A percentile compares a stretch with the other conserved stretches of the same genome.
These are phyloP conservation scores for Helminthosporium solani DNA, from an alignment of 2,329 filamentous ascomycete genomes.

Conservation along the genomic window DNA sequence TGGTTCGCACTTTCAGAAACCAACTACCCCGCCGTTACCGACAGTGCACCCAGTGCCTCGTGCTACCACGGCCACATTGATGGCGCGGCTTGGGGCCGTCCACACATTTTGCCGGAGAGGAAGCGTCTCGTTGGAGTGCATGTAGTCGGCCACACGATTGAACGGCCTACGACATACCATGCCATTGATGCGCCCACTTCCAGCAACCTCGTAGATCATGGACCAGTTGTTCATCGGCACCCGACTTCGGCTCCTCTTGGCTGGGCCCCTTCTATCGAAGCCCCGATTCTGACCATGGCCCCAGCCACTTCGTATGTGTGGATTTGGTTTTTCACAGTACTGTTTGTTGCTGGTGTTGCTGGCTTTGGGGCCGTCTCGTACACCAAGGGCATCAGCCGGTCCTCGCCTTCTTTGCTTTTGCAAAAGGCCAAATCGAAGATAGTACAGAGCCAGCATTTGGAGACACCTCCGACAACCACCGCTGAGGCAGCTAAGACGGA, in stretches of 20 bases:
- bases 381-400: constrained; percentile 7
- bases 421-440: not conserved
- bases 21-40: constrained; percentile 81
- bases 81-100: constrained; percentile 27
- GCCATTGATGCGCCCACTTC: constrained; percentile 29
- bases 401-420: not conserved
- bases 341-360: constrained; percentile 13
- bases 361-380: constrained; percentile 16
- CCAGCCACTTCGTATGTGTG: constrained; percentile 5
- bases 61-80: constrained; percentile 50
- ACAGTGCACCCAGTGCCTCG: constrained; percentile 60
- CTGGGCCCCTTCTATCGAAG: constrained; percentile 17
- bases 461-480: not conserved
- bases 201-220: constrained; percentile 19
- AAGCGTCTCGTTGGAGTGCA: constrained; percentile 45
- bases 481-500: not conserved
- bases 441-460: not conserved
- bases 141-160: constrained; percentile 30
- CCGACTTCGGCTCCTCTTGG: not conserved
- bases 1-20: constrained; percentile 93
- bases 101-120: constrained; percentile 32
- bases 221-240: constrained; percentile 20
- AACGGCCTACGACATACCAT: constrained; percentile 19
- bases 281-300: constrained; percentile 19
- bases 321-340: constrained; percentile 4